Evolutionary conservation across 495 filamentous ascomycete species (phyloP), one percentile per base, ranked within the genome.

Genomic region (Aspergillus saccharolyticus): DNA sequence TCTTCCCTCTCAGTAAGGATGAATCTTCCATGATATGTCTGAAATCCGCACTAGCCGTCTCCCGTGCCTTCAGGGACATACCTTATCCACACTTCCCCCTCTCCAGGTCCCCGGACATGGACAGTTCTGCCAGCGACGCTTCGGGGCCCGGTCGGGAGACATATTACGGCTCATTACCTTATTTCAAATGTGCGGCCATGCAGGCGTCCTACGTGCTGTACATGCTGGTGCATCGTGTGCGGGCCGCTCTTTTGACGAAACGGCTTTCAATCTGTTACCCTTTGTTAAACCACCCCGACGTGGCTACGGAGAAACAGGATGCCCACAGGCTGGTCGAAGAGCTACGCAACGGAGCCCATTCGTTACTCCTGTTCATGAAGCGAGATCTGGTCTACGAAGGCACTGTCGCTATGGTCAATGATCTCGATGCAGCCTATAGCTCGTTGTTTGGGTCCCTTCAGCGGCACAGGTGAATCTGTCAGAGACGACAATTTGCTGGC

Each of bases 131-230:
- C 45, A 18, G n/a, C 19, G n/a, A 24, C 17, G 15, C 21, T 4
- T n/a, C n/a, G 28, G 14, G 2, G 16, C 16, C 19, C 21, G 3
- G 2, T 5, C 20, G 3, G 1, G 17, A 8, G 12, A 42, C 18
- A 18, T 55, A 18, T 17, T 25, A 33, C 5, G 18, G 44, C 3
- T 25, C 43, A 3, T 45, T 57, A 17, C 55, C 55, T 10, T 57
- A 52, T 14, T 57, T 57, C 20, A 44, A 43, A 30, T 57, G 55
- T 22, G 43, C 47, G 2, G 47, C 55, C 4, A 57, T 57, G 55
- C 55, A 57, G 20, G 47, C 47, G 20, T 25, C 33, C 16, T 57
- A 57, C 9, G 18, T 24, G 3, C 16, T 57, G 28, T 44, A 10
- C 17, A 57, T 57, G 55, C 24, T 52, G 20, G 8, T 52, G 20